Conservation (phyloP, 495 filamentous ascomycete species). For the Pseudevernia furfuracea region DNA sequence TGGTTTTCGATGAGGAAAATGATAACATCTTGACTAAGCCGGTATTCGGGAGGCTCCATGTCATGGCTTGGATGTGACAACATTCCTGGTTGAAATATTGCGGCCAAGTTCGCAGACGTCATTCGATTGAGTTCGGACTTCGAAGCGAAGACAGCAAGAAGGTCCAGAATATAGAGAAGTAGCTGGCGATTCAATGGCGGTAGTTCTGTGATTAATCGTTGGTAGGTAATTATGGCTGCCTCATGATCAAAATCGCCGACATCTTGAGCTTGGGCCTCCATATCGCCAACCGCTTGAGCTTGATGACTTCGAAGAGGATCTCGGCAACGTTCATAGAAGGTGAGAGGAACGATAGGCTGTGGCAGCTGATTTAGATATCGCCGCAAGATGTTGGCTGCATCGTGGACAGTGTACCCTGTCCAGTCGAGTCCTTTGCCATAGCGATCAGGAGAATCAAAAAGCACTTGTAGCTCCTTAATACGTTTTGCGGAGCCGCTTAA, state of each 20-base stretch:
- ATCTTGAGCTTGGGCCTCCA: slow-evolving; percentile 45
- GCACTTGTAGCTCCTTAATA: slow-evolving; percentile 88
- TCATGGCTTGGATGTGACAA: slow-evolving; percentile 90
- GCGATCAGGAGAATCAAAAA: slow-evolving; percentile 90
- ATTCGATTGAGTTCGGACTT: slow-evolving; percentile 96
- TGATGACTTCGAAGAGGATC: slow-evolving; percentile 75
- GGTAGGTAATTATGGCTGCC: slow-evolving; percentile 73
- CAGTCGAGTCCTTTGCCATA: slow-evolving; percentile 97
- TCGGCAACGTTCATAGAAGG: slow-evolving; percentile 87
- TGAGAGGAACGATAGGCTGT: slow-evolving; percentile 90
- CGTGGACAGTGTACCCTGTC: slow-evolving; percentile 97
- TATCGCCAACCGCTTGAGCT: slow-evolving; percentile 59
- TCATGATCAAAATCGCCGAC: slow-evolving; percentile 60
- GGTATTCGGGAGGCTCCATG: slow-evolving; percentile 89
- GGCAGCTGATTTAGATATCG: slow-evolving; percentile 90
- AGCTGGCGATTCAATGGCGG: slow-evolving; percentile 91
- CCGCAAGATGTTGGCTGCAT: slow-evolving; percentile 93
- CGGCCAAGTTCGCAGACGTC: slow-evolving; percentile 89
- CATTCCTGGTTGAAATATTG: slow-evolving; percentile 96
- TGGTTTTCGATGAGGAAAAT: slow-evolving; percentile 98
- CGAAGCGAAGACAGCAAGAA: slow-evolving; percentile 96
- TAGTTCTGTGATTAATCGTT: slow-evolving; percentile 83
- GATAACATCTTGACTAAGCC: slow-evolving; percentile 90
- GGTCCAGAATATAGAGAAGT: slow-evolving; percentile 90
- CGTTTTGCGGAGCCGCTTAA: slow-evolving; percentile 93